Evolutionary conservation across 2,329 filamentous ascomycete species (phyloP).

Genomic region (Neonectria neomacrospora): DNA sequence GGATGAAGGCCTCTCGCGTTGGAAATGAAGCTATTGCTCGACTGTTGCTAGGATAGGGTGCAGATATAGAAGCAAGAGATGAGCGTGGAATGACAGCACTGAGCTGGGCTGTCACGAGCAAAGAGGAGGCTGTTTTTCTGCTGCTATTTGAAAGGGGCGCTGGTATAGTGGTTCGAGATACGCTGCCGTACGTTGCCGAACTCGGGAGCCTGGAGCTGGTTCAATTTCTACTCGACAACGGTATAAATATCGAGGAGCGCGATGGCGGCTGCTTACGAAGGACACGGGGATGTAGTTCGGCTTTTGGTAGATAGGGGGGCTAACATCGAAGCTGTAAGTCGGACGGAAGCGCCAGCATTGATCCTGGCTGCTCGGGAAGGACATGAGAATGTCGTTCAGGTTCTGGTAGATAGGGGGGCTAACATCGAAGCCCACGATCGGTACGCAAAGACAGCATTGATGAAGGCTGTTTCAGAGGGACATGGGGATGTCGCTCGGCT

Average conservation of each 20-base stretch:
- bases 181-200: background rate
- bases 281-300: no score
- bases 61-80: background rate
- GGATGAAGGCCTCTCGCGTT: no score
- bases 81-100: background rate
- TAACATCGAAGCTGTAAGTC: no score
- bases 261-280: no score
- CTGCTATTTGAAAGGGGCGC: background rate
- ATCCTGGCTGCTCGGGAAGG: no score
- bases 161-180: background rate
- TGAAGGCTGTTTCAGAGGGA: background rate
- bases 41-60: background rate
- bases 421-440: background rate
- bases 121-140: background rate
- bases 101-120: no score
- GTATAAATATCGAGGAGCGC: no score
- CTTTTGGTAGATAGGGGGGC: no score
- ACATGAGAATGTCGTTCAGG: no score
- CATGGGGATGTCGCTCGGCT: background rate
- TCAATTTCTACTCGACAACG: background rate
- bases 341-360: no score
- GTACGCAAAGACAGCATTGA: background rate
- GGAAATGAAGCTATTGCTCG: background rate
- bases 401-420: no score
- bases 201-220: background rate